Conservation (phyloP, 441 rosid species). For the Aquilaria agallochum region DNA sequence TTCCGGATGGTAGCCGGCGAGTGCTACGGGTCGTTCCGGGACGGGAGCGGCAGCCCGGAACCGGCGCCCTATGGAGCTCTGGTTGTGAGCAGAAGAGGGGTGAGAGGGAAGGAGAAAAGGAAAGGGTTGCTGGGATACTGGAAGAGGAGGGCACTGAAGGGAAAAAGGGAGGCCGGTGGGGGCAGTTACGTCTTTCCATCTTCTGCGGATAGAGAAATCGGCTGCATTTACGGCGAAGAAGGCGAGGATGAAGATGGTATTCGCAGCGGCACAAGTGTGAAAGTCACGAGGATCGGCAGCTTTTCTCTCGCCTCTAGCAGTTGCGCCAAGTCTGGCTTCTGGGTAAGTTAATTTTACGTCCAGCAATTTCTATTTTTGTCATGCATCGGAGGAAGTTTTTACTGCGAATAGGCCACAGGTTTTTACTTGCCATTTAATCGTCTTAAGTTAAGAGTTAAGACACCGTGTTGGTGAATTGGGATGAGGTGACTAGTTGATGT, state of each 20-base stretch:
- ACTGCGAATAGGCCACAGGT: too few relatives aligned
- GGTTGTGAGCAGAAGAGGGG: slow-evolving; percentile 22
- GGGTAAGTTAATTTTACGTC: slow-evolving; percentile 45
- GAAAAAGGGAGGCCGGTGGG: slow-evolving; percentile 40
- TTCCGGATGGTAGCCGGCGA: slow-evolving; percentile 33
- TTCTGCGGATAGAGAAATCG: slow-evolving; percentile 35
- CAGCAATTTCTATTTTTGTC: not conserved
- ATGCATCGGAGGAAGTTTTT: not conserved
- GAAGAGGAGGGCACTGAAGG: slow-evolving; percentile 34
- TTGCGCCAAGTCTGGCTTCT: slow-evolving; percentile 47
- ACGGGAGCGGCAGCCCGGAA: slow-evolving; percentile 28
- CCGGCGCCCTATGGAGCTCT: slow-evolving; percentile 15
- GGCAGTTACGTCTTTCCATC: slow-evolving; percentile 51
- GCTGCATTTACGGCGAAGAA: slow-evolving; percentile 5
- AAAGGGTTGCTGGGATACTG: slow-evolving; percentile 45
- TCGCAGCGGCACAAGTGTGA: slow-evolving; percentile 24
- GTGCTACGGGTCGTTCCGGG: slow-evolving; percentile 41
- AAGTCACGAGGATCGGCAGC: slow-evolving; percentile 50
- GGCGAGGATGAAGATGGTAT: slow-evolving; percentile 15
- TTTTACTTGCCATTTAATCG: too few relatives aligned
- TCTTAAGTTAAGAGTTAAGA: too few relatives aligned
- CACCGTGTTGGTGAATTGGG: too few relatives aligned
- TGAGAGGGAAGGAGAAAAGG: slow-evolving; percentile 14
- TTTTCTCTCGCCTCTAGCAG: slow-evolving; percentile 23
- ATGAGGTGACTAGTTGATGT: too few relatives aligned